These are phyloP conservation scores for Hypholoma fasciculare DNA, from an alignment of 768 basidiomycete genomes.

Conservation along the genomic window DNA sequence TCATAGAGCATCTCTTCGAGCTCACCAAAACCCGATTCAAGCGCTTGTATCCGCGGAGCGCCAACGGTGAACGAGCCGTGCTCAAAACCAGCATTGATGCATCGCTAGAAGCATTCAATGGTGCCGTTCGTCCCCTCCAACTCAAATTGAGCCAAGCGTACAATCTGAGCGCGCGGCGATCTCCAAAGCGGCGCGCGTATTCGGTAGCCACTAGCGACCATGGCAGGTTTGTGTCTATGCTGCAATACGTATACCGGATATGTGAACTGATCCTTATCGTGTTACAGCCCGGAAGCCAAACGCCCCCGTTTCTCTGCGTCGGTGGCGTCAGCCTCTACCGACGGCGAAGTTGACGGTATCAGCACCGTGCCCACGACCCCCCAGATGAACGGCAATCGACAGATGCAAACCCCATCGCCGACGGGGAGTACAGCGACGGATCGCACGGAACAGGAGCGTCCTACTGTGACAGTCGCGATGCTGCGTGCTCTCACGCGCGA, in stretches of 20 bases:
- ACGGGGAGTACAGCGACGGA: constrained; percentile 44
- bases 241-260: neutral
- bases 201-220: constrained; percentile 39
- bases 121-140: constrained; percentile 30
- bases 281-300: constrained; percentile 35
- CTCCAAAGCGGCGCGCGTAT: constrained; percentile 45
- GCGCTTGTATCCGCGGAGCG: constrained; percentile 13
- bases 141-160: constrained; percentile 37
- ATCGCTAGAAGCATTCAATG: constrained; percentile 31
- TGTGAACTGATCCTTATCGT: neutral
- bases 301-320: constrained; percentile 41
- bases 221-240: constrained; percentile 31
- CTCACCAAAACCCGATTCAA: constrained; percentile 35
- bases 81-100: constrained; percentile 30
- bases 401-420: constrained; percentile 40
- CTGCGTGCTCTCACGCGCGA: constrained; percentile 58
- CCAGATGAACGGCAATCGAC: constrained; percentile 28
- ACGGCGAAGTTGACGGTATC: constrained; percentile 1
- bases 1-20: constrained; percentile 49
- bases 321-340: constrained; percentile 28
- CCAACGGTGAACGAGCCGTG: constrained; percentile 20
- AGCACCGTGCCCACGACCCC: constrained; percentile 34
- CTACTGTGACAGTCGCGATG: constrained; percentile 63
- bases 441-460: constrained; percentile 18
- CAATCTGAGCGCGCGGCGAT: constrained; percentile 42